Base-by-base conservation (phyloP, 768 basidiomycete species). In the Lentinula guzmanii region DNA sequence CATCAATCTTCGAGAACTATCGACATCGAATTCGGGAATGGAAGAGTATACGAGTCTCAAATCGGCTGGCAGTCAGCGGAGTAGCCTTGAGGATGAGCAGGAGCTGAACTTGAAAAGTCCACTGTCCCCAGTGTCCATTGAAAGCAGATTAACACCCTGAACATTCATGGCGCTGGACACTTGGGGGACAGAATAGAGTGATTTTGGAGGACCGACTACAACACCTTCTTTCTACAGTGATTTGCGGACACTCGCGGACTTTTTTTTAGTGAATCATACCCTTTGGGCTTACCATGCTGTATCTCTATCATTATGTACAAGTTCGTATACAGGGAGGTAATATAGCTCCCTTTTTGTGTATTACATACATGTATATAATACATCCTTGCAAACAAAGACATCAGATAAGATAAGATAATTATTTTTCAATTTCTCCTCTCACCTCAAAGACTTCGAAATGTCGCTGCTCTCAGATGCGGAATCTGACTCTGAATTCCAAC, bases 401-500 rank as follows among this genome's bases (percentile, higher is more conserved):
- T 24, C 24, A 24, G 28, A 59, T 59, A 41, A 59, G 58, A 57
- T 45, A 45, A 41, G 41, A 41, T 42, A 21, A 21, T 28, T 55
- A n/a, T 42, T 31, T 42, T 24, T 39, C 37, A 8, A 8, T 7
- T 10, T 21, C 33, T 18, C 21, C 41, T n/a, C 45, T 9, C 3
- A n/a, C 7, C 9, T 24, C n/a, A n/a, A 6, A 16, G 8, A 18
- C 6, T 24, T 7, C 3, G 5, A 64, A 31, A 48, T 71, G 39
- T 65, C 63, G 54, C 31, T 83, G 80, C 68, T 82, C 53, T 80
- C 79, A 8, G 81, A 83, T 33, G 69, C 63, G 15, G 75, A 78
- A 51, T 75, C 75, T 28, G 59, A 52, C 21, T 46, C 39, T 39
- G 61, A 76, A 28, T 74, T 84, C 54, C 76, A 78, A 43, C 67